These are phyloP conservation scores for Phytophthora ramorum DNA, from an alignment of 352 stramenopile species.

Conservation along the genomic window DNA sequence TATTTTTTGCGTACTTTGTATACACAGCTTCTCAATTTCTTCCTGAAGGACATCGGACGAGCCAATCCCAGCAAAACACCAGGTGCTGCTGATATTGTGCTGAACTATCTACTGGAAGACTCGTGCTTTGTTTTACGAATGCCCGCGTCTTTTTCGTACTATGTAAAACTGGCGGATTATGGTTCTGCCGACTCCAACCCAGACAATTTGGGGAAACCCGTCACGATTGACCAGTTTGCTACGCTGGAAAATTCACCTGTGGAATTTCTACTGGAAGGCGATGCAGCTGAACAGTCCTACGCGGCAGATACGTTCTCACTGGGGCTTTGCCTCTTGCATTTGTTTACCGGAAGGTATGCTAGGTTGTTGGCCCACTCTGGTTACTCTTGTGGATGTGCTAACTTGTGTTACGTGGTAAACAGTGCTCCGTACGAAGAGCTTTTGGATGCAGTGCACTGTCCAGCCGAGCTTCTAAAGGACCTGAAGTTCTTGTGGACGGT, in stretches of 20 bases:
- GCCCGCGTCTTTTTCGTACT: constrained; percentile 73
- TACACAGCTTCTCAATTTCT: constrained; percentile 96
- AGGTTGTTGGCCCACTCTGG: not conserved
- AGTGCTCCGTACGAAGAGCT: constrained; percentile 98
- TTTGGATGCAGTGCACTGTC: constrained; percentile 93
- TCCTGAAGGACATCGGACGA: constrained; percentile 89
- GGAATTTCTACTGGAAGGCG: constrained; percentile 95
- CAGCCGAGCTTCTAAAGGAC: constrained; percentile 79
- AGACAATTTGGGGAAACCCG: constrained; percentile 88
- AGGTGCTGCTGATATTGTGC: constrained; percentile 45
- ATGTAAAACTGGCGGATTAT: constrained; percentile 98
- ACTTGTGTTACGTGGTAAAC: constrained; percentile 7
- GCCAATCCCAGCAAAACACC: constrained; percentile 39
- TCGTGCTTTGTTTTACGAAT: constrained; percentile 63
- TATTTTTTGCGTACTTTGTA: constrained; percentile 4
- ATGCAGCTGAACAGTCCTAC: constrained; percentile 90
- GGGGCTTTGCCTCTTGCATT: constrained; percentile 95
- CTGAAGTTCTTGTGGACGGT: constrained; percentile 92
- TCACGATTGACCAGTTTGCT: constrained; percentile 96
- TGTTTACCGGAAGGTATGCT: constrained; percentile 93
- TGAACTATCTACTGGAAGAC: constrained; percentile 74
- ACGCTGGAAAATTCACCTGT: constrained; percentile 98
- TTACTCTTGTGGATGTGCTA: not conserved
- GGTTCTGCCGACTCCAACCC: constrained; percentile 94
- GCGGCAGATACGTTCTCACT: constrained; percentile 96